Conservation (phyloP, 108 stramenopile genomes). For the Poteriospumella lacustris region DNA sequence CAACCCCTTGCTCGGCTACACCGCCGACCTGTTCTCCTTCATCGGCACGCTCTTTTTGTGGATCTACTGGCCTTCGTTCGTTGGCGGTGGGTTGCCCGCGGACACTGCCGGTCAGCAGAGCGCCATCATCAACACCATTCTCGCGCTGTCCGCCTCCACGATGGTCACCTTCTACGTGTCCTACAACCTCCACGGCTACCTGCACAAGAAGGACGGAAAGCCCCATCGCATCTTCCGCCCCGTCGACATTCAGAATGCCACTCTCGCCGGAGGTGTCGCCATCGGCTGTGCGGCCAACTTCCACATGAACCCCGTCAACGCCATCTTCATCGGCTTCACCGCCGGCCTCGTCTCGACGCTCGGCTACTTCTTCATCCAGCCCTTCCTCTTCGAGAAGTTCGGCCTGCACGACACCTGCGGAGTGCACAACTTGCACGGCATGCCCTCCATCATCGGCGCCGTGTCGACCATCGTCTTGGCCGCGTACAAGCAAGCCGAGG, state of each 20-base stretch:
- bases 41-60: conserved; percentile 58
- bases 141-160: conserved; percentile 43
- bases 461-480: background rate
- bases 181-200: conserved; percentile 27
- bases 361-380: conserved; percentile 20
- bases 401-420: conserved; percentile 31
- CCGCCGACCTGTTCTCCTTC: conserved; percentile 45
- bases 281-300: conserved; percentile 51
- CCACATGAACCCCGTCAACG: conserved; percentile 41
- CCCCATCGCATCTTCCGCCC: conserved; percentile 47
- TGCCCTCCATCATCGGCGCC: conserved; percentile 28
- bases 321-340: conserved; percentile 36
- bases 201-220: too few relatives aligned
- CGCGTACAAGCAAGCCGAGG: background rate
- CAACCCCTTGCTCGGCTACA: background rate
- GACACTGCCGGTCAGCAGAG: conserved; percentile 27
- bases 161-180: conserved; percentile 45
- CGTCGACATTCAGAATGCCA: conserved; percentile 57
- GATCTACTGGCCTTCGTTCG: conserved; percentile 63
- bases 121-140: conserved; percentile 52
- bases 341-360: conserved; percentile 23
- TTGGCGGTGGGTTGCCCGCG: conserved; percentile 45
- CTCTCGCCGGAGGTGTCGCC: conserved; percentile 61
- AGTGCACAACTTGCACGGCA: conserved; percentile 31
- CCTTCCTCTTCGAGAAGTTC: background rate